Percentiles rank a stretch among this genome's conserved stretches.
Conservation (phyloP, 2,329 filamentous ascomycete species). For the Fusarium sp. region DNA sequence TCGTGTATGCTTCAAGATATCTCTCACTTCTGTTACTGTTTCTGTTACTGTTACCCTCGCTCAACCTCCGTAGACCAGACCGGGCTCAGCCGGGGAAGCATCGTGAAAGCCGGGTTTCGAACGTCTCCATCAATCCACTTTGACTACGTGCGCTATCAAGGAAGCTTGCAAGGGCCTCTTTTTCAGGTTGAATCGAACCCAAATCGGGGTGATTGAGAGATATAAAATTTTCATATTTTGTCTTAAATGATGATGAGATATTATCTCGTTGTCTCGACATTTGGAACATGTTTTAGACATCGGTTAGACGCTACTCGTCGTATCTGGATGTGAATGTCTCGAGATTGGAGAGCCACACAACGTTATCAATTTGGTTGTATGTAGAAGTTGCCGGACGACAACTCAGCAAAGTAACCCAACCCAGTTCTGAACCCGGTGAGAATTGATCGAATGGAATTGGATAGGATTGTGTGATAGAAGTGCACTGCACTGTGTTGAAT, state of each 20-base stretch:
- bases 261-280: slow-evolving; percentile 4
- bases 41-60: slow-evolving; percentile 1
- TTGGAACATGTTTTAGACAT: slow-evolving; percentile 16
- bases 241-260: background rate
- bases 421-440: slow-evolving; percentile 27
- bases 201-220: slow-evolving; percentile 19
- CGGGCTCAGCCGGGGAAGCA: slow-evolving; percentile 21
- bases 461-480: background rate
- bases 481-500: slow-evolving; percentile 20
- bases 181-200: slow-evolving; percentile 21
- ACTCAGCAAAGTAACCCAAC: slow-evolving; percentile 40
- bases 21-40: slow-evolving; percentile 2
- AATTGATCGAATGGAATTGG: slow-evolving; percentile 8
- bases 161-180: slow-evolving; percentile 10
- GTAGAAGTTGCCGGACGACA: slow-evolving; percentile 18
- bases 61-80: slow-evolving; percentile 21
- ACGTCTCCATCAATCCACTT: slow-evolving; percentile 30
- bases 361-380: slow-evolving; percentile 3
- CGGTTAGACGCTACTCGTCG: slow-evolving; percentile 5
- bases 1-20: slow-evolving; percentile 20
- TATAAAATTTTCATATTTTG: slow-evolving; percentile 9
- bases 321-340: slow-evolving; percentile 16
- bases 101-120: slow-evolving; percentile 23
- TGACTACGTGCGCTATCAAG: slow-evolving; percentile 27
- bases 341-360: slow-evolving; percentile 21